These are phyloP conservation scores for Theileria orientalis DNA, from an alignment of 169 alveolate species.

Conservation along the genomic window DNA sequence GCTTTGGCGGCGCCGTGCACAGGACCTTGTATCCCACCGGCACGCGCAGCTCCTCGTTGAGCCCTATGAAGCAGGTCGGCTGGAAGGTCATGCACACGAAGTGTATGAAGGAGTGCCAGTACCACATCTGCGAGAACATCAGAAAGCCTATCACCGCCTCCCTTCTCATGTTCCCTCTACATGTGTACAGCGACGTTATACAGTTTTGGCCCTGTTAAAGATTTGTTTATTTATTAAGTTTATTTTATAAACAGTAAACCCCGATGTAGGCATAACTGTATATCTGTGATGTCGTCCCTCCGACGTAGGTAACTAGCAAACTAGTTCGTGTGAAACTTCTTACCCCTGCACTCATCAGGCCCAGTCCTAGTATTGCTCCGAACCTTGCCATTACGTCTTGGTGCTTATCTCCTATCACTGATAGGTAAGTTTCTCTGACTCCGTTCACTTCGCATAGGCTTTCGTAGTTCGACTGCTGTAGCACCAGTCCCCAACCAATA, in stretches of 20 bases:
- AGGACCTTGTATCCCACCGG: constrained; percentile 82
- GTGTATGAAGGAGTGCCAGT: constrained; percentile 96
- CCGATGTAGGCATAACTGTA: too few species aligned
- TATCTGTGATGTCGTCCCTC: too few species aligned
- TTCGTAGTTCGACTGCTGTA: constrained; percentile 87
- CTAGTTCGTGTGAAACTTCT: constrained; percentile 57
- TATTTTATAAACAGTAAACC: too few species aligned
- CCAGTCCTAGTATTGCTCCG: constrained; percentile 93
- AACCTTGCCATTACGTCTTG: constrained; percentile 93
- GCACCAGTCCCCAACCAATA: constrained; percentile 82
- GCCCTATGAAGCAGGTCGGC: constrained; percentile 89
- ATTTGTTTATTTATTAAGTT: neutral
- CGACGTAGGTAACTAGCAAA: neutral
- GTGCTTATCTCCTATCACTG: constrained; percentile 89
- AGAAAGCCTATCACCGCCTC: constrained; percentile 94
- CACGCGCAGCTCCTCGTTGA: constrained; percentile 80
- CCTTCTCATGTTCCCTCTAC: constrained; percentile 74
- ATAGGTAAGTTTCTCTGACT: constrained; percentile 80
- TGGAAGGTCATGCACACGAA: constrained; percentile 85
- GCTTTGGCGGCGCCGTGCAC: constrained; percentile 78
- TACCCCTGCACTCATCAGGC: constrained; percentile 94
- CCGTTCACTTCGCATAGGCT: constrained; percentile 80
- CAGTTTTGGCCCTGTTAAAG: constrained; percentile 44
- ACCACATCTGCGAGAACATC: constrained; percentile 94
- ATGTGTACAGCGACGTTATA: constrained; percentile 67